phyloP scores from a whole-genome alignment of 2,329 filamentous ascomycete genomes.

The Orbilia javanica region DNA sequence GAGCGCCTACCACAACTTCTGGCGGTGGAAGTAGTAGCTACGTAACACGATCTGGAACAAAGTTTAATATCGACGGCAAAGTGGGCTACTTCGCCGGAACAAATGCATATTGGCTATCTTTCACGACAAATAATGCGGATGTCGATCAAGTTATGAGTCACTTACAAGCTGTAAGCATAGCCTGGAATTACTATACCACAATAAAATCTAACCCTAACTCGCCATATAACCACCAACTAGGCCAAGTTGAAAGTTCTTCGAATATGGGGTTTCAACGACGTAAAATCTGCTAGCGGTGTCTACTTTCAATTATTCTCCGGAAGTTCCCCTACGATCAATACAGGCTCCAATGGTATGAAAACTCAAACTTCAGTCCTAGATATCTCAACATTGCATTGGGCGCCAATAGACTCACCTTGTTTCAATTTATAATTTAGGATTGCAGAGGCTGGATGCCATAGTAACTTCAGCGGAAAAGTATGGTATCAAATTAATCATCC shows the following conservation, averaged over 20 bases:
- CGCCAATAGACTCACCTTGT: neutral
- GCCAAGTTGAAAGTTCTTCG: slow-evolving; percentile 72
- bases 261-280: slow-evolving; percentile 75
- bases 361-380: neutral
- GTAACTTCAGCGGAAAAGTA: slow-evolving; percentile 73
- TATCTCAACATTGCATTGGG: neutral
- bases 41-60: slow-evolving; percentile 3
- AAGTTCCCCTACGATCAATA: slow-evolving; percentile 54
- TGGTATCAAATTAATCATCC: slow-evolving; percentile 74
- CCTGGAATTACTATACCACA: no score
- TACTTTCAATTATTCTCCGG: slow-evolving; percentile 37
- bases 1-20: neutral
- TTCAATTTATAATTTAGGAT: slow-evolving; percentile 63
- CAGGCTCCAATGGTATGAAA: slow-evolving; percentile 62
- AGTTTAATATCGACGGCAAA: slow-evolving; percentile 46
- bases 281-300: slow-evolving; percentile 21
- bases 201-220: neutral
- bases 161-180: slow-evolving; percentile 63
- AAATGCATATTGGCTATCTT: slow-evolving; percentile 51
- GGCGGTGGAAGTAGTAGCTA: neutral
- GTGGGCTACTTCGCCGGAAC: slow-evolving; percentile 57
- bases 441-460: slow-evolving; percentile 75
- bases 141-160: slow-evolving; percentile 70
- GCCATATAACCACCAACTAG: slow-evolving; percentile 40
- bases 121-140: slow-evolving; percentile 65